Base-by-base conservation (phyloP, 2,329 filamentous ascomycete genomes). In the Onygena corvina region DNA sequence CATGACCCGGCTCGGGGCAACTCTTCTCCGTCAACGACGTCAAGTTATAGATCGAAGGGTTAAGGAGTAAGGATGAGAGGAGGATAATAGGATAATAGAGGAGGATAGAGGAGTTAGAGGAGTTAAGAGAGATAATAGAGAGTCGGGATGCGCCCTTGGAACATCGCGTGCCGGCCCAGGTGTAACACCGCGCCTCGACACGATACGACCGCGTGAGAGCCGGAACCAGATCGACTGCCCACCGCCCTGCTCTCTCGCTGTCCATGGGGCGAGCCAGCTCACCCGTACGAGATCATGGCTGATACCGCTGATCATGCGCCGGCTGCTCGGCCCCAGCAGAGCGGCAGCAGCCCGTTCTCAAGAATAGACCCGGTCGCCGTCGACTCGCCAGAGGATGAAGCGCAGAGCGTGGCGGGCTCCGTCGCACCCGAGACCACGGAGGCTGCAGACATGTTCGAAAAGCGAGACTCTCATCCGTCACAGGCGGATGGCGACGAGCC, bases 361-460 rank as follows among this genome's bases (percentile, higher is more conserved):
- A 54, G 35, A 33, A 56, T 57, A 34, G 50, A 59, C 47, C 58
- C 63, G 20, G 62, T 54, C 44, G 63, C 63, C 12, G 55, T 62
- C 6, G 58, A 53, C 16, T 21, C 38, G 11, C n/a, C 8, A 8
- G 38, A 42, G 7, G 11, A 7, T 23, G 16, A 6, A 2, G 11
- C 12, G 20, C 21, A 42, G 20, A 21, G 16, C n/a, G 18, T n/a
- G 20, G 2, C 16, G 11, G 21, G 18, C 8, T n/a, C 21, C 25
- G 9, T 7, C 16, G 57, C 57, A 12, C 51, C 54, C 20, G 55
- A 53, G 4, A 20, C 50, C 25, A 51, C 54, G 25, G 57, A 59
- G 23, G 58, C 56, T 16, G 58, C 58, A 1, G 70, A 72, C 57
- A 57, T 72, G 33, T 72, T 74, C 49, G 71, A 75, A 52, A 70